A percentile compares a stretch with the other conserved stretches of the same genome.
These are phyloP conservation scores for Saccharomyces hybrid DNA, from an alignment of 1,139 yeast genomes.

Conservation along the genomic window DNA sequence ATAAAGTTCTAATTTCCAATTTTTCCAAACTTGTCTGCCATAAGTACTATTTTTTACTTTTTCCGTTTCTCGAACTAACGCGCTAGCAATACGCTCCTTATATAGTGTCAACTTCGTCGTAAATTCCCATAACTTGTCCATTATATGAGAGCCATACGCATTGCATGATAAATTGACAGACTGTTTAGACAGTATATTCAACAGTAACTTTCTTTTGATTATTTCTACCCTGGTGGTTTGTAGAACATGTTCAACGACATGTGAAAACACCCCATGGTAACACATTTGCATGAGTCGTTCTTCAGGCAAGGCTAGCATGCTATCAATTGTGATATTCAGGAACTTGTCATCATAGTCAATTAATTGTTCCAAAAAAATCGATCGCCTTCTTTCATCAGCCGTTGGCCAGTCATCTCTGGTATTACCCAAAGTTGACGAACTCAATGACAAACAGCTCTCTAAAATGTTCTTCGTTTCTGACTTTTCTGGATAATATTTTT, in stretches of 20 bases:
- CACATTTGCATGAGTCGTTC: conserved; percentile 65
- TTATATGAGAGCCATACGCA: conserved; percentile 86
- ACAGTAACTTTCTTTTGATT: conserved; percentile 55
- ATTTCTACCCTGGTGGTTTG: conserved; percentile 44
- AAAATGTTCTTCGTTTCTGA: conserved; percentile 42
- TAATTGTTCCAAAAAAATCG: conserved; percentile 64
- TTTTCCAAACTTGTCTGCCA: conserved; percentile 91
- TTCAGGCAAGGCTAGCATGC: conserved; percentile 50
- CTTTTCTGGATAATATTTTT: conserved; percentile 49
- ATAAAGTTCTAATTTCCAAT: conserved; percentile 50
- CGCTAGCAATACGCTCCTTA: conserved; percentile 78
- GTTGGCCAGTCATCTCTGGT: conserved; percentile 88
- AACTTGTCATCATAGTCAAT: conserved; percentile 58
- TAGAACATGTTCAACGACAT: conserved; percentile 62
- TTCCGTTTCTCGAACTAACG: conserved; percentile 51
- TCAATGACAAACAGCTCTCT: conserved; percentile 58
- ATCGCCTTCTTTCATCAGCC: conserved; percentile 76
- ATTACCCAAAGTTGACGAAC: conserved; percentile 69
- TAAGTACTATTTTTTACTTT: conserved; percentile 76
- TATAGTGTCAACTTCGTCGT: conserved; percentile 71
- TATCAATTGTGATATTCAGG: conserved; percentile 50
- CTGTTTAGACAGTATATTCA: conserved; percentile 53
- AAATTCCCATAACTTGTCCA: conserved; percentile 77
- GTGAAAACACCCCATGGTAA: conserved; percentile 81
- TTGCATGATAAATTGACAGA: conserved; percentile 64